phyloP scores from a whole-genome alignment of 768 basidiomycete genomes.

The Fibroporia radiculosa region DNA sequence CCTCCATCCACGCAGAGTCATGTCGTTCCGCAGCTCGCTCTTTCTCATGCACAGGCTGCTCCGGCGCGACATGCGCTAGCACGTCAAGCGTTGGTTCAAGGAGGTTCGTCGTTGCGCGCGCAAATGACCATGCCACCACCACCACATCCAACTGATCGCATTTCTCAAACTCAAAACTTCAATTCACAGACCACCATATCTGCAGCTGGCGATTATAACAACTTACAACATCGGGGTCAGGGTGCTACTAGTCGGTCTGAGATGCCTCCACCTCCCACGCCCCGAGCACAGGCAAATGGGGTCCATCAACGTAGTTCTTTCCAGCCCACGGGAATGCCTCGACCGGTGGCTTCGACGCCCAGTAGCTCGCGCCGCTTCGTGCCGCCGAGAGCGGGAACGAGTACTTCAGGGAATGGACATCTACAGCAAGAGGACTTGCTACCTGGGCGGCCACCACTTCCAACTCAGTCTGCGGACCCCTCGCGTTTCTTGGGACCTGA shows the following conservation, averaged over 20 bases:
- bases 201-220: too few relatives aligned
- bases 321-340: conserved; percentile 20
- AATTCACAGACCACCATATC: neutral
- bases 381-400: neutral
- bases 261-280: conserved; percentile 52
- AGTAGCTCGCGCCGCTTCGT: conserved; percentile 8
- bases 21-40: conserved; percentile 21
- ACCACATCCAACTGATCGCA: conserved; percentile 16
- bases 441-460: conserved; percentile 16
- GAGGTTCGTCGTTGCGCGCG: neutral
- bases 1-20: conserved; percentile 35
- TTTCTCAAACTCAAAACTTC: conserved; percentile 16
- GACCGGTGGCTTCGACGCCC: conserved; percentile 17
- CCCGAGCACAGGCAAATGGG: conserved; percentile 24
- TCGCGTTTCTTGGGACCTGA: conserved; percentile 4
- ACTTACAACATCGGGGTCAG: too few relatives aligned
- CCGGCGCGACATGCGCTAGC: conserved; percentile 30
- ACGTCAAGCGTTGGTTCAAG: conserved; percentile 10
- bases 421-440: conserved; percentile 4
- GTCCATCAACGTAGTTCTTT: conserved; percentile 12
- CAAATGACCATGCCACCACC: conserved; percentile 24
- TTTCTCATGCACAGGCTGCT: conserved; percentile 36
- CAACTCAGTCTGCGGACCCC: conserved; percentile 6
- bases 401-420: neutral
- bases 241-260: conserved; percentile 16